Percentiles rank a stretch among this genome's conserved stretches.
Conservation (phyloP, 2,329 filamentous ascomycete genomes). For the Neofusicoccum ribis region DNA sequence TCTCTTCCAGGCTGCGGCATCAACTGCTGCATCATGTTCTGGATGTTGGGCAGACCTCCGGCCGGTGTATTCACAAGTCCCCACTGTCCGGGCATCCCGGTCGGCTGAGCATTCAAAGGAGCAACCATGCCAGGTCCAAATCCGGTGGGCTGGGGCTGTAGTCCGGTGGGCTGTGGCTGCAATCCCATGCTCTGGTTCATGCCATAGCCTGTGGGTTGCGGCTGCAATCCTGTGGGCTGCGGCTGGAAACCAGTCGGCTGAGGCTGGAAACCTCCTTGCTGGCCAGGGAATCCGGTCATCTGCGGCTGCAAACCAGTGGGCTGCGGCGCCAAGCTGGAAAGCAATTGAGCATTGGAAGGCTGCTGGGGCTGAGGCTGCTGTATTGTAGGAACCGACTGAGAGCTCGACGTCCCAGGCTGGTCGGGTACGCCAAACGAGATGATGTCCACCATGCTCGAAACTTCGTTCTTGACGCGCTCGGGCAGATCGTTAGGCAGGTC, state of each 20-base stretch:
- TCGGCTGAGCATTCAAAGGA: conserved; percentile 86
- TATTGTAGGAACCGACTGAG: conserved; percentile 50
- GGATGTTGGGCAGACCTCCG: conserved; percentile 87
- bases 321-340: conserved; percentile 58
- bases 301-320: conserved; percentile 45
- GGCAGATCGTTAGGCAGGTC: conserved; percentile 72
- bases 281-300: conserved; percentile 46
- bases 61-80: conserved; percentile 95
- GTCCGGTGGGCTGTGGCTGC: conserved; percentile 75
- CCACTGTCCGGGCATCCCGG: conserved; percentile 91
- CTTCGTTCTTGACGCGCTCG: conserved; percentile 89
- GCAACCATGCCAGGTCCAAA: conserved; percentile 53
- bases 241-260: conserved; percentile 76
- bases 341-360: conserved; percentile 65
- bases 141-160: conserved; percentile 52
- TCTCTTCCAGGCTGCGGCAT: conserved; percentile 97
- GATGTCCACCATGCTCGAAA: conserved; percentile 99
- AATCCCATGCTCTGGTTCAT: conserved; percentile 44
- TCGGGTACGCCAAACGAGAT: conserved; percentile 93
- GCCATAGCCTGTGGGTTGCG: conserved; percentile 52
- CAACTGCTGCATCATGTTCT: conserved; percentile 87
- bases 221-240: conserved; percentile 71
- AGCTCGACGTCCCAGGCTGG: conserved; percentile 45
- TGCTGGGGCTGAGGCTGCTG: conserved; percentile 60
- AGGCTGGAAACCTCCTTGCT: conserved; percentile 40